Conservation (phyloP, 345 rosid genomes). For the Reutealis trisperma region DNA sequence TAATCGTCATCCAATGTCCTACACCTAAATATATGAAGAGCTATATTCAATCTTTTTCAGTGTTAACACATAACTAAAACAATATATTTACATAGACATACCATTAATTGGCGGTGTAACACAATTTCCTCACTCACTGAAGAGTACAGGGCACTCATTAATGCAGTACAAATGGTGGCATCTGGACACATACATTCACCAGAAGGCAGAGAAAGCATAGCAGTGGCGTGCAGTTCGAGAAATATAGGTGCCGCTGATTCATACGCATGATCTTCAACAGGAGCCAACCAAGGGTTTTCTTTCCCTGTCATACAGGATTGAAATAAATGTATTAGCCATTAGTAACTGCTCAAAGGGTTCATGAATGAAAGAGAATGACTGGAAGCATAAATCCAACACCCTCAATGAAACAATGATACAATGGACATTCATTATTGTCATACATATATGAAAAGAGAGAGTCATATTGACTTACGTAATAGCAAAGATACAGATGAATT, state of each 20-base stretch:
- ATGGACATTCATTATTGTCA: background rate
- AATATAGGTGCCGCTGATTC: constrained; percentile 56
- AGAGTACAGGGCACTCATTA: constrained; percentile 93
- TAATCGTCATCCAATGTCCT: background rate
- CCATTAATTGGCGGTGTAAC: constrained; percentile 76
- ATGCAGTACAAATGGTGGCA: constrained; percentile 76
- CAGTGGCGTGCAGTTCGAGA: constrained; percentile 86
- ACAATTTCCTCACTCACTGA: constrained; percentile 81
- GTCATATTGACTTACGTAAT: constrained; percentile 51
- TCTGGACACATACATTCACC: constrained; percentile 94
- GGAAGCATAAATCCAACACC: background rate
- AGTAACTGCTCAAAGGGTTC: constrained; percentile 2
- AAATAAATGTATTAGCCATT: background rate
- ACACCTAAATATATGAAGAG: background rate
- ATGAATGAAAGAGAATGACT: background rate
- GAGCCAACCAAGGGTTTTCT: constrained; percentile 73
- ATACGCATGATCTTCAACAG: constrained; percentile 50
- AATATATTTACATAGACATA: constrained; percentile 30
- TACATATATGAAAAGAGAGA: background rate
- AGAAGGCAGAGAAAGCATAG: constrained; percentile 90
- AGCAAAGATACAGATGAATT: constrained; percentile 63
- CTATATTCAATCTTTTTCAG: background rate
- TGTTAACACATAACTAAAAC: background rate
- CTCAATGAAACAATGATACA: background rate
- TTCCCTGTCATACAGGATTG: constrained; percentile 47